Percentiles rank a stretch among this genome's conserved stretches.
These are phyloP conservation scores for Solanum hybrid DNA, from an alignment of 305 asterid species.

Conservation along the genomic window DNA sequence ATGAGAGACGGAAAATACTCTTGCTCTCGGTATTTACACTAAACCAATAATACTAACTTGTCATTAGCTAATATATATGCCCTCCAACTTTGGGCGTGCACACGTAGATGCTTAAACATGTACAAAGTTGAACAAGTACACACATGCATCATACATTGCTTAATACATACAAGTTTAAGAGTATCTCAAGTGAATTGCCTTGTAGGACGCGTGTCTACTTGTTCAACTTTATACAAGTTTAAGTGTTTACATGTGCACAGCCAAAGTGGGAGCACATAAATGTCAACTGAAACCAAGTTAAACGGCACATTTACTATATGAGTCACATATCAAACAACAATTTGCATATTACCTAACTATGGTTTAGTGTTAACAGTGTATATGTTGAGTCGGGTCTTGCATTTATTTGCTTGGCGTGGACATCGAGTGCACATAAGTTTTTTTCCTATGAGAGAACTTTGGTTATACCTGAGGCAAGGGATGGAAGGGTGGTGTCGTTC, in stretches of 20 bases:
- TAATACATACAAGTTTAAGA: not conserved
- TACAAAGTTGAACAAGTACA: not conserved
- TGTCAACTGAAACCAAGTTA: not conserved
- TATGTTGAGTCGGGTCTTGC: not conserved
- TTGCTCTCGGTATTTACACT: not conserved
- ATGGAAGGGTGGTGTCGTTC: constrained; percentile 34
- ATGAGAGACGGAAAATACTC: not conserved
- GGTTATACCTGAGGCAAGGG: constrained; percentile 53
- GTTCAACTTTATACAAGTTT: not conserved
- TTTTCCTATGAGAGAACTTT: not conserved
- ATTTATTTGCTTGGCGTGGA: not conserved
- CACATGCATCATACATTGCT: not conserved
- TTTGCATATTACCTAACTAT: not conserved
- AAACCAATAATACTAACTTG: not conserved
- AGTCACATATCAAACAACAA: not conserved
- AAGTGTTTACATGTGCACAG: not conserved
- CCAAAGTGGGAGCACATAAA: not conserved
- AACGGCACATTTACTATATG: not conserved
- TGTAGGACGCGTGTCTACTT: not conserved
- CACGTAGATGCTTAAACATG: not conserved
- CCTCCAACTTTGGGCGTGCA: not conserved
- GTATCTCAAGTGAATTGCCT: not conserved
- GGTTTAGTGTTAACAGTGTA: not conserved
- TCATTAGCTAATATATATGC: not conserved
- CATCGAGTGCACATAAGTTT: not conserved